Percentiles rank a stretch among this genome's conserved stretches.
These are phyloP conservation scores for Talaromyces sp. DNA, from an alignment of 2,329 filamentous ascomycete species.

Conservation along the genomic window DNA sequence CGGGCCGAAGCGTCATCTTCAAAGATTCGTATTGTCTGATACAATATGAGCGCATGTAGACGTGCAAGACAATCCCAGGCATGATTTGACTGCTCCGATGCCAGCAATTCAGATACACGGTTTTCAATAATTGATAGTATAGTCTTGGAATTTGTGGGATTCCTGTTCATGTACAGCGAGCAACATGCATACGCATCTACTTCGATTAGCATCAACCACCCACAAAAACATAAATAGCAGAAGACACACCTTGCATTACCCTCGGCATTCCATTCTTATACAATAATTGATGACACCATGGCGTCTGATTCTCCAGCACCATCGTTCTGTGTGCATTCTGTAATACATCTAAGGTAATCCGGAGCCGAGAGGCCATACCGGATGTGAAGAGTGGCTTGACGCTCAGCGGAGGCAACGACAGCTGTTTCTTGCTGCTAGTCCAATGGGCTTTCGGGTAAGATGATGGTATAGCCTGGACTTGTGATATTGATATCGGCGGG, in stretches of 20 bases:
- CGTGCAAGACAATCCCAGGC: constrained; percentile 40
- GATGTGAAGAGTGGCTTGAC: constrained; percentile 19
- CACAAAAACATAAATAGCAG: neutral
- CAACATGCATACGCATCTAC: constrained; percentile 54
- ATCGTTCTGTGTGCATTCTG: constrained; percentile 44
- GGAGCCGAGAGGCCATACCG: constrained; percentile 25
- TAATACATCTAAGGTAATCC: constrained; percentile 46
- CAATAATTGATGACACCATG: constrained; percentile 54
- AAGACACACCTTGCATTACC: constrained; percentile 46
- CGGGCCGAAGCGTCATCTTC: constrained; percentile 49
- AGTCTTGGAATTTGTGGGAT: constrained; percentile 45
- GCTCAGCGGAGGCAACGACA: constrained; percentile 9
- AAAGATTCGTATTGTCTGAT: constrained; percentile 51
- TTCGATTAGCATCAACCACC: neutral
- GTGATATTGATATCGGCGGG: neutral
- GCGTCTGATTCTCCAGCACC: constrained; percentile 49
- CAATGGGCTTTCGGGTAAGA: neutral
- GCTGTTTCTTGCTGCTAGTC: neutral
- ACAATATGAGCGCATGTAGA: constrained; percentile 50
- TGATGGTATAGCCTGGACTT: neutral
- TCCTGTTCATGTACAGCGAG: constrained; percentile 53
- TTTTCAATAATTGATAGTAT: constrained; percentile 51
- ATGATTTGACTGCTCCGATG: constrained; percentile 26
- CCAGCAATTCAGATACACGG: constrained; percentile 45
- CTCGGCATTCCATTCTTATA: constrained; percentile 53